phyloP scores from a whole-genome alignment of 345 rosid genomes.

The Lepidium sativum region DNA sequence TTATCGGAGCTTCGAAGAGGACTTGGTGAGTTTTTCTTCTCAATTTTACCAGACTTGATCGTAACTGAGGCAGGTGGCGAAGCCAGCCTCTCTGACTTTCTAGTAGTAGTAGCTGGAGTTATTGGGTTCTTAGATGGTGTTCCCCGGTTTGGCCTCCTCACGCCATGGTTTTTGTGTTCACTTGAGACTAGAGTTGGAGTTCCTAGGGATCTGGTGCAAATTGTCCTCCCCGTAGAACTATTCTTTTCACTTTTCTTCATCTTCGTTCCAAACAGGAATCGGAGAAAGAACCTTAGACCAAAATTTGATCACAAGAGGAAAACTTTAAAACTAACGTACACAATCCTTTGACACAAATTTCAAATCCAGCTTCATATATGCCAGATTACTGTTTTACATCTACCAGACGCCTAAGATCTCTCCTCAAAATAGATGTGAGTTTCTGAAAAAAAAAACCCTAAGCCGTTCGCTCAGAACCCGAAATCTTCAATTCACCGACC shows the following conservation, averaged over 20 bases:
- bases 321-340: background rate
- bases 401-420: background rate
- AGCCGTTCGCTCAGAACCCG: background rate
- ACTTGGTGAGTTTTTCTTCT: conserved; percentile 30
- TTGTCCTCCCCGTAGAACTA: conserved; percentile 28
- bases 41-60: conserved; percentile 30
- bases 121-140: conserved; percentile 22
- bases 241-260: conserved; percentile 34
- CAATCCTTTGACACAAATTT: background rate
- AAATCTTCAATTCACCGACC: background rate
- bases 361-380: background rate
- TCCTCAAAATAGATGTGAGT: background rate
- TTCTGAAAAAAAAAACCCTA: background rate
- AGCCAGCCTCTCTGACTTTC: conserved; percentile 48
- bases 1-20: conserved; percentile 51
- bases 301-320: background rate
- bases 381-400: background rate
- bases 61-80: conserved; percentile 28
- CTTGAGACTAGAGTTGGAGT: conserved; percentile 17
- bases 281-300: background rate
- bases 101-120: conserved; percentile 27
- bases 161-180: conserved; percentile 24
- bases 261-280: conserved; percentile 5
- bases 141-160: conserved; percentile 51
- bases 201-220: conserved; percentile 27